Percentiles rank a stretch among this genome's conserved stretches.
These are phyloP conservation scores for Cetradonia linearis DNA, from an alignment of 495 filamentous ascomycete genomes.

Conservation along the genomic window DNA sequence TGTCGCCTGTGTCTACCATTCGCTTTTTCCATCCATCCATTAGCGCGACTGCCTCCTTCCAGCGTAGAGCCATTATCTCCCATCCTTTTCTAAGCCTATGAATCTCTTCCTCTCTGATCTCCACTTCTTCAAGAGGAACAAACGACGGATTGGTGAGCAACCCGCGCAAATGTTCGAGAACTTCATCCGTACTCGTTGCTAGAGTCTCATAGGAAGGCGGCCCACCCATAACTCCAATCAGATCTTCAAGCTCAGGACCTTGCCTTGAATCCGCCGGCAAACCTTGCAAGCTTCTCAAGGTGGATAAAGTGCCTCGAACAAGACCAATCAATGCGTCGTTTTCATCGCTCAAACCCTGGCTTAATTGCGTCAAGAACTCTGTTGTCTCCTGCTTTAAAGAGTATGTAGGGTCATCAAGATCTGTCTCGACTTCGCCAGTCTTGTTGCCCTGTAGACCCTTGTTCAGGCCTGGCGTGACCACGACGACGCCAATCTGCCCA, in stretches of 20 bases:
- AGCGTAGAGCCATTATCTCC: conserved; percentile 82
- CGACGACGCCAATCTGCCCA: conserved; percentile 26
- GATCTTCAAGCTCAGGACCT: conserved; percentile 29
- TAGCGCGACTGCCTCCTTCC: conserved; percentile 79
- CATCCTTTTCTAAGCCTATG: conserved; percentile 67
- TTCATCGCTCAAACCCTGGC: conserved; percentile 82
- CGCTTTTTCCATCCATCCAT: conserved; percentile 89
- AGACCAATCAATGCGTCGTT: conserved; percentile 76
- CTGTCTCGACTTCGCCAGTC: conserved; percentile 36
- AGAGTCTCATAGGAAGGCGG: conserved; percentile 61
- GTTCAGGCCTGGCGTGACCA: conserved; percentile 43
- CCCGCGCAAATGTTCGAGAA: conserved; percentile 68
- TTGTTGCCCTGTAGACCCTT: conserved; percentile 31
- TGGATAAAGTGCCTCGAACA: conserved; percentile 57
- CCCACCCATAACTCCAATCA: conserved; percentile 30
- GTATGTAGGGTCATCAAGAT: conserved; percentile 52
- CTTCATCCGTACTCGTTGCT: conserved; percentile 56
- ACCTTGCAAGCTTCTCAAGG: conserved; percentile 70
- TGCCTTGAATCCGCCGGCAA: conserved; percentile 39
- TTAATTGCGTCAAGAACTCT: conserved; percentile 80
- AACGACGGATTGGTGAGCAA: conserved; percentile 92
- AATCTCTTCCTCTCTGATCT: conserved; percentile 84
- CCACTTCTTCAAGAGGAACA: conserved; percentile 90
- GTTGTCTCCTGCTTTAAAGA: conserved; percentile 79
- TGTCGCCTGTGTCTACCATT: conserved; percentile 66